A percentile compares a stretch with the other conserved stretches of the same genome.
Evolutionary conservation across 2,329 filamentous ascomycete genomes (phyloP).

Genomic region (Ceratocystis papillata): DNA sequence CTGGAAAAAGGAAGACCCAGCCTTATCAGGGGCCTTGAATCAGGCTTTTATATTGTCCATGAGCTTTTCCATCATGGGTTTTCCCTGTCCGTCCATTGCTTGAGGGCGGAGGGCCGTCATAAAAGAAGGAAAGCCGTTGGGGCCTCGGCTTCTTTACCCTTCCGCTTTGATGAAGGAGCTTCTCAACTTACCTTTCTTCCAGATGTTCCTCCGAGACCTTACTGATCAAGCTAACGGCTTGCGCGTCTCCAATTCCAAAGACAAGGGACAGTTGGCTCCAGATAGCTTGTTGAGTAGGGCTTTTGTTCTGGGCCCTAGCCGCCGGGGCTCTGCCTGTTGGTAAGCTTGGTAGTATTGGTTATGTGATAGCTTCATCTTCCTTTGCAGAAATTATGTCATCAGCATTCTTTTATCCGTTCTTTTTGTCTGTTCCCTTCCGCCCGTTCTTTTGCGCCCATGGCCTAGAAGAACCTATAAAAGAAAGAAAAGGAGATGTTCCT

Average conservation of each 20-base stretch:
- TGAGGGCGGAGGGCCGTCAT: neutral
- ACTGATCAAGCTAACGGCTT: neutral
- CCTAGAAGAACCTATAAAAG: neutral
- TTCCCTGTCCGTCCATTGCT: neutral
- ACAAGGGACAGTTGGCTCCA: no score
- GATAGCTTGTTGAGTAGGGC: no score
- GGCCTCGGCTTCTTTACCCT: no score
- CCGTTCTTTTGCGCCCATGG: neutral
- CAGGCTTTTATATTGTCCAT: neutral
- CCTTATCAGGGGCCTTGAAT: conserved; percentile 4
- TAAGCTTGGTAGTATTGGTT: neutral
- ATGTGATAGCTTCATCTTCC: neutral
- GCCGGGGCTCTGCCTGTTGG: neutral
- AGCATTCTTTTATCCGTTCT: neutral
- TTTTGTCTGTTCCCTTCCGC: neutral
- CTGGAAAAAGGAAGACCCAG: neutral
- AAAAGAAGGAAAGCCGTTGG: no score
- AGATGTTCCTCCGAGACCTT: no score
- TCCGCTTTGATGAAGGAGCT: no score
- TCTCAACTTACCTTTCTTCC: no score
- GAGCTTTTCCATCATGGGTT: neutral
- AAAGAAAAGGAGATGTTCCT: neutral
- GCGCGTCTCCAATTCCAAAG: neutral
- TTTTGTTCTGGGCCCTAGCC: neutral
- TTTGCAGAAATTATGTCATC: neutral